A percentile compares a stretch with the other conserved stretches of the same genome.
phyloP scores from a whole-genome alignment of 352 stramenopile species.

The Phytophthora hibernalis region DNA sequence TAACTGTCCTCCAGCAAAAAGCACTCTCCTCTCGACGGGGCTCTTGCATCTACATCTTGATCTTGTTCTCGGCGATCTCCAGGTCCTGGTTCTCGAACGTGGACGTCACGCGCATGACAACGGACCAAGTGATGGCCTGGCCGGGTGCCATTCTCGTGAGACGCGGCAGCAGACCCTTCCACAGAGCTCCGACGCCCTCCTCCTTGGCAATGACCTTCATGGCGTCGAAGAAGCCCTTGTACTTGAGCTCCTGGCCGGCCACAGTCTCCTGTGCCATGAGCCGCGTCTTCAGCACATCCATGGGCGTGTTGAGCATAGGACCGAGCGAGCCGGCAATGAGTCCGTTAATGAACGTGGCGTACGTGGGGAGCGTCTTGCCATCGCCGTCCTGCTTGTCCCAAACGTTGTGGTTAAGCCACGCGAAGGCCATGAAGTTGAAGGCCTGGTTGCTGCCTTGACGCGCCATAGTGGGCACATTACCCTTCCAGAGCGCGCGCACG shows the following conservation, averaged over 20 bases:
- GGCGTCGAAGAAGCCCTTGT: constrained; percentile 94
- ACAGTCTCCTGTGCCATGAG: constrained; percentile 92
- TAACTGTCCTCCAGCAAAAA: constrained; percentile 23
- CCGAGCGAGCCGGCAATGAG: constrained; percentile 87
- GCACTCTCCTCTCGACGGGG: constrained; percentile 11
- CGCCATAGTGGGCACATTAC: constrained; percentile 96
- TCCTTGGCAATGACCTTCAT: constrained; percentile 94
- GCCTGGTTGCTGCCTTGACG: constrained; percentile 98
- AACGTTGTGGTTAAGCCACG: constrained; percentile 92
- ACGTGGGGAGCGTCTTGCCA: constrained; percentile 91
- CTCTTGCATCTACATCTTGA: constrained; percentile 66
- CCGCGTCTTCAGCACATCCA: constrained; percentile 97
- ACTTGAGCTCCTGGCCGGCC: constrained; percentile 93
- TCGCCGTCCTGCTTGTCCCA: constrained; percentile 92
- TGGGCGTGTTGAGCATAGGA: constrained; percentile 89
- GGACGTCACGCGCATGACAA: constrained; percentile 89
- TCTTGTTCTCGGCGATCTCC: constrained; percentile 57
- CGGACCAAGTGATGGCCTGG: constrained; percentile 97
- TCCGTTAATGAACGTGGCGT: constrained; percentile 95
- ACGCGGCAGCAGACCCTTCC: constrained; percentile 96
- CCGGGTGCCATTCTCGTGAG: constrained; percentile 96
- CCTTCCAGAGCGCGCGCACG: constrained; percentile 95
- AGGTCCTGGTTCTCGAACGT: constrained; percentile 86
- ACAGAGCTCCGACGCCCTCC: constrained; percentile 94
- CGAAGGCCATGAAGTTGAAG: constrained; percentile 98